Conservation (phyloP, 2,329 filamentous ascomycete species). For the Fusarium udum region DNA sequence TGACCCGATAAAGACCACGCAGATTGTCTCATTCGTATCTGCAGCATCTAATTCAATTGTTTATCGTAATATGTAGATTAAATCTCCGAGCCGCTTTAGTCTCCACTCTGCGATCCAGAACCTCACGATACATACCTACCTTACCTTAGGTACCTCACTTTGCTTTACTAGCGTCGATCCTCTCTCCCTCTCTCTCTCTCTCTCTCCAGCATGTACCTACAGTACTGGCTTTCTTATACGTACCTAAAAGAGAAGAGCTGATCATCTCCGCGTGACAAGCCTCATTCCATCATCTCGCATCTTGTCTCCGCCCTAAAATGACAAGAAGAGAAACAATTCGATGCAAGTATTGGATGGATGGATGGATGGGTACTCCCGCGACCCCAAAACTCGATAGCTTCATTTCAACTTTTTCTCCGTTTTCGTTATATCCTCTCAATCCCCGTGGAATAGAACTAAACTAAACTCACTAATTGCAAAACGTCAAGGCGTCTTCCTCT, state of each 20-base stretch:
- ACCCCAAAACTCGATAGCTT: neutral
- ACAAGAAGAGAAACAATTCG: neutral
- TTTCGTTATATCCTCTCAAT: neutral
- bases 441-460: neutral
- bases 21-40: neutral
- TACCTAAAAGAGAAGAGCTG: neutral
- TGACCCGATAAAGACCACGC: neutral
- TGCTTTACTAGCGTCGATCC: constrained; percentile 25
- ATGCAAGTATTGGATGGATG: neutral
- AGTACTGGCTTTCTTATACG: neutral
- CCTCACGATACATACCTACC: neutral
- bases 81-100: constrained; percentile 23
- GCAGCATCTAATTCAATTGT: neutral
- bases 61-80: neutral
- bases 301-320: neutral
- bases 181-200: neutral
- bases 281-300: constrained; percentile 6
- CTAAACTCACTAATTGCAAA: neutral
- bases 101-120: constrained; percentile 16
- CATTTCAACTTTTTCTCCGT: neutral
- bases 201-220: neutral
- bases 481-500: neutral
- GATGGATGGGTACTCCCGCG: neutral
- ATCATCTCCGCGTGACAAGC: constrained; percentile 13
- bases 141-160: neutral